These are phyloP conservation scores for Coniosporium tulheliwenetii DNA, from an alignment of 2,329 filamentous ascomycete genomes.

Conservation along the genomic window DNA sequence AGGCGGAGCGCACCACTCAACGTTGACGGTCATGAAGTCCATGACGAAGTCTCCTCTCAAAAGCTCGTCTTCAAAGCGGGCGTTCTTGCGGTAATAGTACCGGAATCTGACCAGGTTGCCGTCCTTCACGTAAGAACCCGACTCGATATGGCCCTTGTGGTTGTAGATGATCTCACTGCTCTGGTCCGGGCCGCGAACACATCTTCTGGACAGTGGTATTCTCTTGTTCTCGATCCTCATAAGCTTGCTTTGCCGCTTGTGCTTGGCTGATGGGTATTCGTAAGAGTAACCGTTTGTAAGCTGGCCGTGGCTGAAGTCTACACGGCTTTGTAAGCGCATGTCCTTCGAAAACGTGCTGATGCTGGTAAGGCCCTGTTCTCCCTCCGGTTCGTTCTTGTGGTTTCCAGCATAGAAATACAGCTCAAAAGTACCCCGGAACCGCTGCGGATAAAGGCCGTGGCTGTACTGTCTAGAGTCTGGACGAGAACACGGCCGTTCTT, in stretches of 20 bases:
- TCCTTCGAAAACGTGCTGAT: constrained; percentile 32
- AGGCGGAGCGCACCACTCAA: constrained; percentile 38
- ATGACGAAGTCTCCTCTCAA: constrained; percentile 38
- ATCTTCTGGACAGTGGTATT: constrained; percentile 22
- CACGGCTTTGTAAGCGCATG: constrained; percentile 26
- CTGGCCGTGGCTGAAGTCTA: constrained; percentile 28
- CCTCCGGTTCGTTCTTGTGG: constrained; percentile 29
- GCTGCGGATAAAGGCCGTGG: constrained; percentile 32
- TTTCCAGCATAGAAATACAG: constrained; percentile 18
- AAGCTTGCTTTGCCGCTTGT: constrained; percentile 22
- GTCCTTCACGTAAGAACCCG: constrained; percentile 37
- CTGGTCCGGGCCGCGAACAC: constrained; percentile 28
- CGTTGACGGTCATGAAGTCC: constrained; percentile 36
- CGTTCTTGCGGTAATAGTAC: constrained; percentile 38
- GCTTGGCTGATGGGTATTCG: constrained; percentile 24
- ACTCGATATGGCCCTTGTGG: constrained; percentile 34
- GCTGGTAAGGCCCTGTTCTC: constrained; percentile 22
- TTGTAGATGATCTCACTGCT: constrained; percentile 36
- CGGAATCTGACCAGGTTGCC: constrained; percentile 37
- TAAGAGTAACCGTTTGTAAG: constrained; percentile 33
- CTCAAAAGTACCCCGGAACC: constrained; percentile 19
- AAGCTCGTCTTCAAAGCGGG: constrained; percentile 38
- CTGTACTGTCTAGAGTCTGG: constrained; percentile 29
- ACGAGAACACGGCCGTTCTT: constrained; percentile 31
- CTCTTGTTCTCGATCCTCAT: too few species aligned